Base-by-base conservation (phyloP, 139 green algal species). In the Chlamydomonas sp. region DNA sequence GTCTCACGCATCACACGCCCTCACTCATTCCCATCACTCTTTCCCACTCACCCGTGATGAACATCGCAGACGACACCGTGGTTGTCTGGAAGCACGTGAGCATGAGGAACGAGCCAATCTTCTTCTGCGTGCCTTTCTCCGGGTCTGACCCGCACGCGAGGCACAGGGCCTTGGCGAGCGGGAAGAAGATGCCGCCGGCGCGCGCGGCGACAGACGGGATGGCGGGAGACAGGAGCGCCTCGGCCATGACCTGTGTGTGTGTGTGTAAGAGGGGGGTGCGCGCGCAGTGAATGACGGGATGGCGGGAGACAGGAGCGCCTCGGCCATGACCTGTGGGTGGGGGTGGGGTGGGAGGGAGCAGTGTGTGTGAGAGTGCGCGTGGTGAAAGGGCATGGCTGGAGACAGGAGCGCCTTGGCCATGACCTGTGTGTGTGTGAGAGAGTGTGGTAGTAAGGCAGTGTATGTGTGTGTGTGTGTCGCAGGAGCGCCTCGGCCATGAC, bases 41-140 rank as follows among this genome's bases (percentile, higher is more conserved):
- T n/a, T n/a, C n/a, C n/a, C 57, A 58, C 28, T 58, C 22, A 70
- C 64, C 35, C 4, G 65, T 64, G 48, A 62, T 64, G 43, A 72
- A 98, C 94, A 98, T 98, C 70, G 87, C 86, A 1, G 90, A 97
- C 34, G 91, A 95, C 54, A 99, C 85, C 71, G 77, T 87, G 43
- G 84, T 91, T 62, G 88, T 95, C 75, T 96, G 92, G 86, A 97
- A 96, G 83, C 88, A 94, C 1, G 94, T 98, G 69, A 89, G 90
- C 95, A 99, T 98, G 38, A 99, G 79, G 84, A 97, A 99, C 0
- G 92, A 82, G 31, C 95, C 95, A 84, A 99, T 92, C 80, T 96
- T 96, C 71, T 90, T 91, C 75, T 93, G 81, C 8, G 95, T 99
- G 76, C 94, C 94, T 67, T 90, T 89, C 34, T 90, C 89, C 0